Evolutionary conservation across 1,284 basidiomycete species (phyloP).

Genomic region (Rhodotorula sp.): DNA sequence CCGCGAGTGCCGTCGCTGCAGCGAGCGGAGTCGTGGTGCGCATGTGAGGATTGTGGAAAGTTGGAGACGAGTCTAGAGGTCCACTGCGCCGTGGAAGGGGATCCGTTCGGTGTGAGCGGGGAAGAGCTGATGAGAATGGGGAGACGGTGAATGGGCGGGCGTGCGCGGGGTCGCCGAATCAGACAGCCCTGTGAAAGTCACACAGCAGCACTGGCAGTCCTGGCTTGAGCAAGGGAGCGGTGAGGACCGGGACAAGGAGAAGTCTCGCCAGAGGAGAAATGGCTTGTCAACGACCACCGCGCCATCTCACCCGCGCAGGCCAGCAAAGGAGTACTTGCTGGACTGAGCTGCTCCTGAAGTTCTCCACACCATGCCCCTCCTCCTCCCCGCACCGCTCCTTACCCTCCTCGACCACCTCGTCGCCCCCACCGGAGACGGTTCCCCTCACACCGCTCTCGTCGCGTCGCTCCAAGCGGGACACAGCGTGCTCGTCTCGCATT

Average conservation of each 20-base stretch:
- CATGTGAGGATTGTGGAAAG: neutral
- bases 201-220: neutral
- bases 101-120: neutral
- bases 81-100: neutral
- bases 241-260: neutral
- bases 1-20: neutral
- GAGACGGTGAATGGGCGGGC: neutral
- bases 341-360: neutral
- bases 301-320: neutral
- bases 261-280: neutral
- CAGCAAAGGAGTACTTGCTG: neutral
- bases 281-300: neutral
- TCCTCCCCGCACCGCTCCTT: conserved; percentile 17
- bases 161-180: neutral
- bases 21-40: neutral
- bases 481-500: conserved; percentile 22
- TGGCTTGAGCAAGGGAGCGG: neutral
- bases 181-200: neutral
- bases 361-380: conserved; percentile 1
- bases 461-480: conserved; percentile 9
- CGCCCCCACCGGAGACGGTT: conserved; percentile 1
- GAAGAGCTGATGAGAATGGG: neutral
- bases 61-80: neutral
- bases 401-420: conserved; percentile 24
- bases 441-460: conserved; percentile 36